Evolutionary conservation across 257 asterid genomes (phyloP), one percentile per base, ranked within the genome.

Genomic region (Eustoma russellianum): DNA sequence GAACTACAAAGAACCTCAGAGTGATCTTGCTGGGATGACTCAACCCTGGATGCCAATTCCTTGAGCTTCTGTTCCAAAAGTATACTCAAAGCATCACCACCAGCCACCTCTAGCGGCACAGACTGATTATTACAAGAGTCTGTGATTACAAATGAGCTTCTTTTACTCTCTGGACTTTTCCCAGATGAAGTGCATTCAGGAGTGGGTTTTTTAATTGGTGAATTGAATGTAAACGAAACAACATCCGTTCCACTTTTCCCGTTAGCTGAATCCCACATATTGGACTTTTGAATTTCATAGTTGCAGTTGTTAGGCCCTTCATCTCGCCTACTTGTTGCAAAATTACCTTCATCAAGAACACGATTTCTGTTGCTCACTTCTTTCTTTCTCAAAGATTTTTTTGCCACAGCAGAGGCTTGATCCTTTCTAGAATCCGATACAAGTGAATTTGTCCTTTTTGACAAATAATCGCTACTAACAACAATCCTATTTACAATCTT

Each of bases 181-280:
- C 72, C 71, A 41, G 74, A 63, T 48, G 79, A 70, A 56, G 51
- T 68, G 33, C 77, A 62, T 19, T 74, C 79, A 60, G 75, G 60
- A 46, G 73, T 68, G 13, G 86, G 55, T 62, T 80, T 92, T 64
- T 92, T 88, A 5, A 92, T 83, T 17, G 99, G 99, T 51, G 99
- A 92, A 51, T 90, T 80, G 68, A 92, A 92, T 61, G 99, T 92
- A 76, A 92, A 92, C 33, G 99, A 92, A 55, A 92, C 95, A 6
- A 92, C 90, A 70, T 92, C 97, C 61, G 57, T 65, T 64, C 83
- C 68, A 69, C 53, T 85, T 57, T 70, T 78, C 73, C 74, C 74
- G 63, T 77, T 95, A 61, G 72, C 56, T 62, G 66, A 67, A 56
- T 81, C 86, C 90, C 89, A 87, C 35, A 77, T 61, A 17, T 77